Evolutionary conservation across 1,139 yeast genomes (phyloP).

Genomic region (Pneumocystis canis): DNA sequence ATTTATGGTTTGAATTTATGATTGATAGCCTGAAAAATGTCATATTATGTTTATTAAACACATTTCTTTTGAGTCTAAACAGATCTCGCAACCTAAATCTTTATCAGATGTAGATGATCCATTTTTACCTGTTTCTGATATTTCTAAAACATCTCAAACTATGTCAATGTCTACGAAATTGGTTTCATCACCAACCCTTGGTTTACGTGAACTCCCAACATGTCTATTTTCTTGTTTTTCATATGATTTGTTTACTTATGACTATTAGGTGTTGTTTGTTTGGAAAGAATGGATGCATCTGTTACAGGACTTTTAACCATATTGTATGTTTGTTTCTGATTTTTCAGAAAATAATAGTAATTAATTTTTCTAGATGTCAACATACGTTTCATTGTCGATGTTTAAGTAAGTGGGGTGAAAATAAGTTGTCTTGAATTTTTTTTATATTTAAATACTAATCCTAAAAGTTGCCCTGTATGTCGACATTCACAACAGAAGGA

Average conservation of each 20-base stretch:
- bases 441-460: neutral
- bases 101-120: slow-evolving; percentile 69
- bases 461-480: slow-evolving; percentile 62
- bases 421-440: slow-evolving; percentile 22
- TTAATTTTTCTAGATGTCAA: slow-evolving; percentile 37
- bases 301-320: slow-evolving; percentile 74
- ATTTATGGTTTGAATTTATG: neutral
- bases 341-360: neutral
- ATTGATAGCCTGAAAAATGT: slow-evolving; percentile 49
- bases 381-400: slow-evolving; percentile 90
- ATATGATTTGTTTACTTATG: neutral
- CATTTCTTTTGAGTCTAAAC: slow-evolving; percentile 32
- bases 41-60: slow-evolving; percentile 57
- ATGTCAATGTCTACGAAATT: slow-evolving; percentile 14
- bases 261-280: slow-evolving; percentile 52
- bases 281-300: slow-evolving; percentile 75
- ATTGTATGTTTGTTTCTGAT: slow-evolving; percentile 27
- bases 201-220: slow-evolving; percentile 58
- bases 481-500: slow-evolving; percentile 44
- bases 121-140: slow-evolving; percentile 31
- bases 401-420: slow-evolving; percentile 71
- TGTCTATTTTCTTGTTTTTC: slow-evolving; percentile 28
- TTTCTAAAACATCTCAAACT: slow-evolving; percentile 10
- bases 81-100: slow-evolving; percentile 22
- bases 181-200: slow-evolving; percentile 23